phyloP scores from a whole-genome alignment of 176 grass and related monocot species.

The Rhynchospora breviuscula region DNA sequence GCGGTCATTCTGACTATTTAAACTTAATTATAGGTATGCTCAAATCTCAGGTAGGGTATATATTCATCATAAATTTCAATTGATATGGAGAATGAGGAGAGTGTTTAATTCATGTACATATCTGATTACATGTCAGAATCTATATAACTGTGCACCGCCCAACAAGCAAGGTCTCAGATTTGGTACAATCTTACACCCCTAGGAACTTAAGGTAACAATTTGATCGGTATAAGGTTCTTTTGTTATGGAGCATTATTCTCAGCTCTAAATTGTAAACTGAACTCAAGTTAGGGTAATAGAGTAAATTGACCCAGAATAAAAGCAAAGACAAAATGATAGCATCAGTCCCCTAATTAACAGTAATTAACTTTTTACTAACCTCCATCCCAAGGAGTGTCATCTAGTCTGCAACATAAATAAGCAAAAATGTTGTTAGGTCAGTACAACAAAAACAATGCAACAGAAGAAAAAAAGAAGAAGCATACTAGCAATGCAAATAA shows the following conservation, averaged over 20 bases:
- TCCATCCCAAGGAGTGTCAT: slow-evolving; percentile 90
- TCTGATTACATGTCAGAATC: neutral
- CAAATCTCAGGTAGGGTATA: no score
- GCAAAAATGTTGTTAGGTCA: neutral
- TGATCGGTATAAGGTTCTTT: neutral
- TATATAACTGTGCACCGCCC: neutral
- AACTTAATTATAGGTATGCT: neutral
- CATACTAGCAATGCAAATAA: slow-evolving; percentile 17
- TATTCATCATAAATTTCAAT: neutral
- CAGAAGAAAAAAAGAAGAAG: neutral
- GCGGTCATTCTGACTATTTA: neutral
- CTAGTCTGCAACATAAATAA: slow-evolving; percentile 52
- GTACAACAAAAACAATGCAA: neutral
- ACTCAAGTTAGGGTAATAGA: neutral
- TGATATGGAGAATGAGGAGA: neutral
- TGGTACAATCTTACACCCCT: neutral
- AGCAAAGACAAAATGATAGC: no score
- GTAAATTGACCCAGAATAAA: neutral
- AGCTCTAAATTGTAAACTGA: neutral
- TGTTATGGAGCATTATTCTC: neutral
- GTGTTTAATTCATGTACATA: neutral
- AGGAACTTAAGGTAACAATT: neutral
- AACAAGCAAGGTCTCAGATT: no score
- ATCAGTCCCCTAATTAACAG: neutral
- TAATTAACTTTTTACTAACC: slow-evolving; percentile 36